phyloP scores from a whole-genome alignment of 2,329 filamentous ascomycete genomes.

The Sporothrix globosa region DNA sequence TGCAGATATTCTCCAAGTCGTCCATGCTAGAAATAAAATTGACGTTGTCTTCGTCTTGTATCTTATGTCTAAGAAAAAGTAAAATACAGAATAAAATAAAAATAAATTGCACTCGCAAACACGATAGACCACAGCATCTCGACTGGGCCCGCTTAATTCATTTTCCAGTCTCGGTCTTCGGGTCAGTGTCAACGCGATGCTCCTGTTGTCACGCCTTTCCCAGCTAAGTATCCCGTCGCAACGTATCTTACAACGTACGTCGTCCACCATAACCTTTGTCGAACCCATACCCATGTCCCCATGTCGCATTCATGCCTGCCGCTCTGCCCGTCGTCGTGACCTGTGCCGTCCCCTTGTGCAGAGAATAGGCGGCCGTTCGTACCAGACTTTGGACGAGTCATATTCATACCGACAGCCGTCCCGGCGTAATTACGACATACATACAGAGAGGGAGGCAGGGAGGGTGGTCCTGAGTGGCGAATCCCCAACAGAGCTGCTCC shows the following conservation, averaged over 20 bases:
- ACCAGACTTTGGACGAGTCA: not conserved
- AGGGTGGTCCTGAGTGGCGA: not conserved
- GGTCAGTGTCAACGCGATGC: not conserved
- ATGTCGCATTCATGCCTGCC: not conserved
- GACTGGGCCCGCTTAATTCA: not conserved
- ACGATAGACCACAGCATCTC: not conserved
- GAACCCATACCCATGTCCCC: no score
- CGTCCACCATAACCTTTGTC: no score
- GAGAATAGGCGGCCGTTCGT: not conserved
- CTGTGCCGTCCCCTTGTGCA: not conserved
- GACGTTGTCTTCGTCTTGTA: no score
- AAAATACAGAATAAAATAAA: not conserved
- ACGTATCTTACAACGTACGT: no score
- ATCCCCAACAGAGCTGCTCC: not conserved
- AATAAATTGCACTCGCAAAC: no score
- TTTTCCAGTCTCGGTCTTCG: slow-evolving; percentile 7
- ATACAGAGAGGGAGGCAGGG: no score
- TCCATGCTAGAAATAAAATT: no score
- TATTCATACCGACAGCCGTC: no score
- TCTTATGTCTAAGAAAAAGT: not conserved
- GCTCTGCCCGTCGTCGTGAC: not conserved
- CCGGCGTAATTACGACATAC: not conserved
- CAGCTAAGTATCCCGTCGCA: no score
- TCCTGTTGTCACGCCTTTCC: not conserved
- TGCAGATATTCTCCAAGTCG: no score